Conservation (phyloP, 2,329 filamentous ascomycete species). For the Grosmannia huntii region DNA sequence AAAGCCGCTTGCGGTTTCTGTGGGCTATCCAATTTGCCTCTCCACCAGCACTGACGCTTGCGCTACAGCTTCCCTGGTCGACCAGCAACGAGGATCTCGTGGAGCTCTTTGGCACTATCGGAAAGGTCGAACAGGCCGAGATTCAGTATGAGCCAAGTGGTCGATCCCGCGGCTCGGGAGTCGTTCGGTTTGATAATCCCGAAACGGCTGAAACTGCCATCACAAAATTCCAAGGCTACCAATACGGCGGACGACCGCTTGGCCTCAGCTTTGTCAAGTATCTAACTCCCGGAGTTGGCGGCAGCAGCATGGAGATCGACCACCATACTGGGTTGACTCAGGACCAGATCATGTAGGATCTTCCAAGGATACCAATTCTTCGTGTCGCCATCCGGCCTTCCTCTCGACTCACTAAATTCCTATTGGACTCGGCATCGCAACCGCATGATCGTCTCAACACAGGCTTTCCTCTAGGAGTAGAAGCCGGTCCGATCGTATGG, state of each 20-base stretch:
- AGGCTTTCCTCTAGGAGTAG: not conserved
- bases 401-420: not conserved
- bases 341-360: conserved; percentile 83
- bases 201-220: conserved; percentile 89
- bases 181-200: conserved; percentile 79
- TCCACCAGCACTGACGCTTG: not conserved
- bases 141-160: conserved; percentile 98
- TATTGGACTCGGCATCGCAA: not conserved
- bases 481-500: not conserved
- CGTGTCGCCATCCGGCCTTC: not conserved
- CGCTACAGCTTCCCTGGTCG: conserved; percentile 78
- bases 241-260: conserved; percentile 89
- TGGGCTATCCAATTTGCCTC: not conserved
- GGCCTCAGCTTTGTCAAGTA: conserved; percentile 93
- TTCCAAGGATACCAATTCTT: not conserved
- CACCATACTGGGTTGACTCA: conserved; percentile 71
- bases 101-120: conserved; percentile 94
- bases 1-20: not conserved
- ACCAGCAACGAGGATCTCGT: conserved; percentile 96
- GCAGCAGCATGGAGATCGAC: conserved; percentile 73
- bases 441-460: not conserved
- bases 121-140: conserved; percentile 96
- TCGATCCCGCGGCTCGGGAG: conserved; percentile 84
- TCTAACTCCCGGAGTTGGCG: conserved; percentile 48
- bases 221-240: conserved; percentile 93